Base-by-base conservation (phyloP, 805 yeast genomes). In the Candida insectorum region DNA sequence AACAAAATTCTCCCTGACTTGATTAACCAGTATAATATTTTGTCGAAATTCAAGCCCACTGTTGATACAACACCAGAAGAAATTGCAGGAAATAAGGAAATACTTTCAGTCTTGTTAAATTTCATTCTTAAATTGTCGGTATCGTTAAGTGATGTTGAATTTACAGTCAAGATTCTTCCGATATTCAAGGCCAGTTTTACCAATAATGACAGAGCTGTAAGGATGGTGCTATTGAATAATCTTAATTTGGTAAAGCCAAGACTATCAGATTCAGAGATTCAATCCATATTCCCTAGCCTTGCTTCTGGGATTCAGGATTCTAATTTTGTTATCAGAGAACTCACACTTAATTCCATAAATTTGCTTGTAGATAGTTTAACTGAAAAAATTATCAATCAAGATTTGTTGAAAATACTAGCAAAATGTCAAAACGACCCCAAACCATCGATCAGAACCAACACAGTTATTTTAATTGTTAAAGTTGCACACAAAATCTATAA, bases 221-320 rank as follows among this genome's bases (percentile, higher is more conserved):
- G 97, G 36, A 69, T 87, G 47, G 67, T 80, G n/a, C 60, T 93
- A 18, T 65, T 91, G 37, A 75, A 76, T 14, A 63, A 77, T 28
- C 59, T 91, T 36, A 80, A 88, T 0, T 54, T 62, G 11, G 77
- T 74, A 39, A 64, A 77, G 17, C 63, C 62, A 1, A 56, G 56
- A 23, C 54, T 87, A 15, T 65, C 76, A 2, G 76, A 75, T 24
- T 58, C 71, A 27, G 86, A 82, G 19, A 73, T 89, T 4, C 81
- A 81, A 43, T 78, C 75, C 44, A 70, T 93, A 1, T 86, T 85
- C 54, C 75, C 76, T 7, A 71, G 72, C 30, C 67, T 85, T 47
- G 60, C 81, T n/a, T 77, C 82, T 12, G 97, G 98, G 0, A 83
- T 91, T 48, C 76, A 80, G 21, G 98, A 91, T 54, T 77, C 93